Evolutionary conservation across 495 filamentous ascomycete species (phyloP).

Genomic region (Penicillium canariense): DNA sequence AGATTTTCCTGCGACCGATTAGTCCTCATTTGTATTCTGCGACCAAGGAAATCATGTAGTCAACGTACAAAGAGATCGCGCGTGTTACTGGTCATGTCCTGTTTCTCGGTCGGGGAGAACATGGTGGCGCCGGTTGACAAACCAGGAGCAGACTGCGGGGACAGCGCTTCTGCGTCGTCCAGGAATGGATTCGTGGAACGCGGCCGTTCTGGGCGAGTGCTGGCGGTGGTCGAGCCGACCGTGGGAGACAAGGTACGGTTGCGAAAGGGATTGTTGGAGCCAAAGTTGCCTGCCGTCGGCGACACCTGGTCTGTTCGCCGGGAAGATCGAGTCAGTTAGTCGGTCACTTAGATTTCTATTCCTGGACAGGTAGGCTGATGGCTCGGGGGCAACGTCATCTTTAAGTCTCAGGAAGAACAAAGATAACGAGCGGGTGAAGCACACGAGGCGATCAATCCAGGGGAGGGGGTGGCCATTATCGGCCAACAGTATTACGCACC

Average conservation of each 20-base stretch:
- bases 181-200: slow-evolving; percentile 91
- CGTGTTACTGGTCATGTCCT: slow-evolving; percentile 59
- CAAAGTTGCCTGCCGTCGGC: slow-evolving; percentile 60
- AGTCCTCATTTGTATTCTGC: neutral
- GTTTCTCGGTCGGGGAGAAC: slow-evolving; percentile 52
- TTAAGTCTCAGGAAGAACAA: slow-evolving; percentile 1
- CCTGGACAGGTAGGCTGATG: neutral
- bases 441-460: neutral
- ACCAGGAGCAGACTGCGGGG: slow-evolving; percentile 45
- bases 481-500: slow-evolving; percentile 34
- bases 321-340: slow-evolving; percentile 12
- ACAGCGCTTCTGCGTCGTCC: slow-evolving; percentile 60
- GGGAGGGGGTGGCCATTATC: neutral
- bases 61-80: slow-evolving; percentile 87
- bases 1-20: slow-evolving; percentile 37
- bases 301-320: slow-evolving; percentile 29
- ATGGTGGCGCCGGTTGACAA: slow-evolving; percentile 50
- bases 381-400: slow-evolving; percentile 7
- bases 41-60: neutral
- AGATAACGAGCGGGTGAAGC: neutral
- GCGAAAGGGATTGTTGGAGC: slow-evolving; percentile 98
- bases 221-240: slow-evolving; percentile 39
- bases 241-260: slow-evolving; percentile 80
- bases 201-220: slow-evolving; percentile 59
- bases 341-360: neutral